Evolutionary conservation across 1,284 basidiomycete genomes (phyloP).

Genomic region (Waitea zeae): DNA sequence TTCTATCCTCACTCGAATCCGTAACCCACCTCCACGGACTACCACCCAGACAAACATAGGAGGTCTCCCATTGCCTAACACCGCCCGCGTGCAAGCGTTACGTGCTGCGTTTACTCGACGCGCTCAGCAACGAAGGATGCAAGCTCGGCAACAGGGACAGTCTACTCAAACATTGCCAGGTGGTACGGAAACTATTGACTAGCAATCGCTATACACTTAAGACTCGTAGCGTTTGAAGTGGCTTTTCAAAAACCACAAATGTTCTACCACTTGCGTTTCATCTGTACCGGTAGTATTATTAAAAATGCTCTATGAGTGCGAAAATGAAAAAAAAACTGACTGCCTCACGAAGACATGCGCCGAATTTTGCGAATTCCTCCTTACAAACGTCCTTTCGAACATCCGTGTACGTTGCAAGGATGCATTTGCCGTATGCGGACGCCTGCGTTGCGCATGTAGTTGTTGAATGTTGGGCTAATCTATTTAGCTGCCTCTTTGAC

Average conservation of each 20-base stretch:
- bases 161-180: not conserved
- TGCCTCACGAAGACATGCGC: conserved; percentile 50
- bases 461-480: conserved; percentile 50
- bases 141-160: not conserved
- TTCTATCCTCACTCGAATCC: too few relatives aligned
- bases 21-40: too few relatives aligned
- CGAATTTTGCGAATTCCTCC: conserved; percentile 63
- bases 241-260: not conserved
- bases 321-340: conserved; percentile 22
- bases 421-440: conserved; percentile 62
- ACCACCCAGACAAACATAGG: too few relatives aligned
- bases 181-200: not conserved
- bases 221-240: too few relatives aligned
- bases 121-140: not conserved
- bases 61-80: too few relatives aligned
- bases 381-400: conserved; percentile 62
- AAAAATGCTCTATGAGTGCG: not conserved
- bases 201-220: not conserved
- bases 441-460: conserved; percentile 55
- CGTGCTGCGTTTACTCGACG: not conserved
- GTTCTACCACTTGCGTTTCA: conserved; percentile 45
- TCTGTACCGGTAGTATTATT: conserved; percentile 18
- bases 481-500: too few relatives aligned
- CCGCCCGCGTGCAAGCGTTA: not conserved
- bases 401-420: conserved; percentile 59